phyloP scores from a whole-genome alignment of 306 rosid species.

The Argentina anserina region DNA sequence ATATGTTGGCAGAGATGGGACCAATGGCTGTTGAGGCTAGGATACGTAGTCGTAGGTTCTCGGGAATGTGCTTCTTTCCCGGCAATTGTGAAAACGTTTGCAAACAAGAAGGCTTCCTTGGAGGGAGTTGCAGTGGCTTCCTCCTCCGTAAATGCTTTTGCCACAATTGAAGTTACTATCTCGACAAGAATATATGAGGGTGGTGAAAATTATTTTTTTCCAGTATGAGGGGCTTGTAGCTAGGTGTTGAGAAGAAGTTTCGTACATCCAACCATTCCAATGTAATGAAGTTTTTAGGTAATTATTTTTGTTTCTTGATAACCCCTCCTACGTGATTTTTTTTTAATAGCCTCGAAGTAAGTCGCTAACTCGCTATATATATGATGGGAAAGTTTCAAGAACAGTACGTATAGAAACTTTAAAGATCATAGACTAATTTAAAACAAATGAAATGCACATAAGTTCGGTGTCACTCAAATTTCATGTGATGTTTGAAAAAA shows the following conservation, averaged over 20 bases:
- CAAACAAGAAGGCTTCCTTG: not conserved
- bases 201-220: not conserved
- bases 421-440: no score
- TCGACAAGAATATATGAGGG: not conserved
- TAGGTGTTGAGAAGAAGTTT: no score
- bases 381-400: no score
- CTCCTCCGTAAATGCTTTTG: not conserved
- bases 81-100: not conserved
- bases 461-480: no score
- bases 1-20: not conserved
- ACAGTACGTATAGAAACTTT: no score
- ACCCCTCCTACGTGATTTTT: no score
- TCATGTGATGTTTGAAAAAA: no score
- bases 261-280: no score
- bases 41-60: constrained; percentile 1
- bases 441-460: no score
- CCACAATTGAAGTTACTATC: not conserved
- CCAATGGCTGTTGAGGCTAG: constrained; percentile 8
- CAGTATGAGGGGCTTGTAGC: not conserved
- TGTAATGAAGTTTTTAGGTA: not conserved
- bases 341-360: no score
- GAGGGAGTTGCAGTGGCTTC: not conserved
- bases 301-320: no score
- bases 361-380: no score
- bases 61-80: not conserved